Conservation (phyloP, 2,329 filamentous ascomycete genomes). For the Bisporella sp. region DNA sequence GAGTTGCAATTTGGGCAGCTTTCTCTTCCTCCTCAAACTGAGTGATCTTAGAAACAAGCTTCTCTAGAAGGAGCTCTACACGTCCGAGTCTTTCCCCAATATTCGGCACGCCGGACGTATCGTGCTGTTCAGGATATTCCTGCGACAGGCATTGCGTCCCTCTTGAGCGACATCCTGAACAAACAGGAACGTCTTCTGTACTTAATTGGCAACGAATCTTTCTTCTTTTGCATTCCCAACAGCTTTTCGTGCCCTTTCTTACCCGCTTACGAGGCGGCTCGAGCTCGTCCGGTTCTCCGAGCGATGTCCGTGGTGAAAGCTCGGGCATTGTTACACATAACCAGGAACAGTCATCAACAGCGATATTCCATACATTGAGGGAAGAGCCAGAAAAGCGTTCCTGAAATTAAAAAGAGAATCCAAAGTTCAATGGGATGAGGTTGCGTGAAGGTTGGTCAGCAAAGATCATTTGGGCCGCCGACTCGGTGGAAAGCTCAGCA, state of each 20-base stretch:
- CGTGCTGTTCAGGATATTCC: constrained; percentile 26
- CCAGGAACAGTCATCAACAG: no score
- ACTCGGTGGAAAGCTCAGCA: no score
- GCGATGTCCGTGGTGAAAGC: no score
- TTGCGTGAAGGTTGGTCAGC: no score
- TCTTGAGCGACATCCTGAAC: constrained; percentile 39
- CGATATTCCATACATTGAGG: no score
- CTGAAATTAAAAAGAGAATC: no score
- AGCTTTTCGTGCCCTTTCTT: constrained; percentile 47
- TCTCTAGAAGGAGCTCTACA: constrained; percentile 23
- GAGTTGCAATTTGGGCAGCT: constrained; percentile 20
- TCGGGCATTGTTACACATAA: no score
- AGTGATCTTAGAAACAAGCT: constrained; percentile 21
- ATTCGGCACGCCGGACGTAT: constrained; percentile 17
- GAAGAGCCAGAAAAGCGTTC: no score
- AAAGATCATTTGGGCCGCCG: no score
- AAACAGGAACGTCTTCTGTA: constrained; percentile 31
- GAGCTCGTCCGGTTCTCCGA: not conserved
- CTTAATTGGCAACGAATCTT: constrained; percentile 45
- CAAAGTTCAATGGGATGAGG: no score
- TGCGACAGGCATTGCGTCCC: constrained; percentile 26
- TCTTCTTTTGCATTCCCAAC: constrained; percentile 49
- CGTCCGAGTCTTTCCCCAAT: constrained; percentile 25
- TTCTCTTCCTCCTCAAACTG: constrained; percentile 23
- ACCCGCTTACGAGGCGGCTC: constrained; percentile 24